These are phyloP conservation scores for Podospora conica DNA, from an alignment of 495 filamentous ascomycete genomes.

Conservation along the genomic window DNA sequence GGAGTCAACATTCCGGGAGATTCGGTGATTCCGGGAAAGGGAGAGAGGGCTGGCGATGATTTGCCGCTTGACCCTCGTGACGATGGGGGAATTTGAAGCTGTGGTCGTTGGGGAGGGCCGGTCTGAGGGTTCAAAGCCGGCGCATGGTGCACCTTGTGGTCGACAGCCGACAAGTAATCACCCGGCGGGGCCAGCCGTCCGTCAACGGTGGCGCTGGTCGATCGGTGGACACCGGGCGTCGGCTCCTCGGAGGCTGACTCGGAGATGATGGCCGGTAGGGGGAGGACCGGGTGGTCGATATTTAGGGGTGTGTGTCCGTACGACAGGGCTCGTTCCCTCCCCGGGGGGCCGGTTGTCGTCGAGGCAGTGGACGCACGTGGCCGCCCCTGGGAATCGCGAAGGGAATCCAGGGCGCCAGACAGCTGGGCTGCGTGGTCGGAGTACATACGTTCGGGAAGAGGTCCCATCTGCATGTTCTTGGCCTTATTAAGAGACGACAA, in stretches of 20 bases:
- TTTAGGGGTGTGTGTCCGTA: constrained; percentile 25
- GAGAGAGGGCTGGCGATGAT: constrained; percentile 34
- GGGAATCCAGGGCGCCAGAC: background rate
- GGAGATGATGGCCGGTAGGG: constrained; percentile 3
- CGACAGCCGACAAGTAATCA: background rate
- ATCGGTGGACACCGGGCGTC: constrained; percentile 7
- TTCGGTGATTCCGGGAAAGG: constrained; percentile 39
- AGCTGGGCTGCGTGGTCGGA: constrained; percentile 46
- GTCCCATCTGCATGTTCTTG: constrained; percentile 61
- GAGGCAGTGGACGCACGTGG: constrained; percentile 13
- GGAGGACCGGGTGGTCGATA: constrained; percentile 7
- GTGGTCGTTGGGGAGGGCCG: constrained; percentile 6
- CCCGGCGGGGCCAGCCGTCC: constrained; percentile 27
- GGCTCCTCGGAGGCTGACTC: background rate
- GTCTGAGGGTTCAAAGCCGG: background rate
- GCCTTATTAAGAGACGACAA: constrained; percentile 74
- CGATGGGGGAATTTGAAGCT: constrained; percentile 33
- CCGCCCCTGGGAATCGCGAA: constrained; percentile 15
- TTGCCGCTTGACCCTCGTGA: constrained; percentile 50
- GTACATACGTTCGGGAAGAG: constrained; percentile 63
- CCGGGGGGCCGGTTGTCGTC: background rate
- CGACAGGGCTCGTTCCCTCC: constrained; percentile 29
- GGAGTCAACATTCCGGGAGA: constrained; percentile 41
- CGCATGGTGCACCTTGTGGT: background rate
- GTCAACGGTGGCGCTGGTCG: constrained; percentile 26